Conservation (phyloP, 2,329 filamentous ascomycete genomes). For the Botryotinia convoluta region DNA sequence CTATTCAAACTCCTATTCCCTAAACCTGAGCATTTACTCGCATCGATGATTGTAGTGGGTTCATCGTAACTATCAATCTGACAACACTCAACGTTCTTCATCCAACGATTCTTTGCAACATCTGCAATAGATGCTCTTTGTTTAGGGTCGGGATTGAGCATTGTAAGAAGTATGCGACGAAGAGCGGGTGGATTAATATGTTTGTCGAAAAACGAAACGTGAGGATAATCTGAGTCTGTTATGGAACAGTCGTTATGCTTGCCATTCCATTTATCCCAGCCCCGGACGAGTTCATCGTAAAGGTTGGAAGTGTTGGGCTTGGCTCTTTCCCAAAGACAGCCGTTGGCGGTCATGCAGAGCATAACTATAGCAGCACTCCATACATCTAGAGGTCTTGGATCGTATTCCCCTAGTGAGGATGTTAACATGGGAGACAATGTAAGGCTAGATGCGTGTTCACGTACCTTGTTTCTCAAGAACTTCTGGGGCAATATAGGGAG, state of each 20-base stretch:
- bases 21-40: constrained; percentile 45
- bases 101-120: constrained; percentile 67
- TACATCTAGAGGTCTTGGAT: constrained; percentile 77
- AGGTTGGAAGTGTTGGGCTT: constrained; percentile 47
- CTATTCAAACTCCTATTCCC: constrained; percentile 46
- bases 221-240: constrained; percentile 62
- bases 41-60: constrained; percentile 58
- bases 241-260: constrained; percentile 50
- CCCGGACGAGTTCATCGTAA: constrained; percentile 63
- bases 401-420: constrained; percentile 50
- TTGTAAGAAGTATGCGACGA: constrained; percentile 69
- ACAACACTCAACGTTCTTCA: constrained; percentile 76
- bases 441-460: constrained; percentile 29
- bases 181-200: constrained; percentile 65
- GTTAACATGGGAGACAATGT: constrained; percentile 12
- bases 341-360: constrained; percentile 70
- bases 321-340: constrained; percentile 72
- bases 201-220: constrained; percentile 62
- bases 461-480: constrained; percentile 64
- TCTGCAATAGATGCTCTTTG: constrained; percentile 68
- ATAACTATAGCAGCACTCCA: constrained; percentile 86
- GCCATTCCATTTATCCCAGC: constrained; percentile 67
- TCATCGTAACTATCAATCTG: constrained; percentile 67
- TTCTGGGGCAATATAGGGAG: constrained; percentile 85
- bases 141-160: constrained; percentile 76